Conservation (phyloP, 1,284 basidiomycete species). For the Ceratobasidium sp. region DNA sequence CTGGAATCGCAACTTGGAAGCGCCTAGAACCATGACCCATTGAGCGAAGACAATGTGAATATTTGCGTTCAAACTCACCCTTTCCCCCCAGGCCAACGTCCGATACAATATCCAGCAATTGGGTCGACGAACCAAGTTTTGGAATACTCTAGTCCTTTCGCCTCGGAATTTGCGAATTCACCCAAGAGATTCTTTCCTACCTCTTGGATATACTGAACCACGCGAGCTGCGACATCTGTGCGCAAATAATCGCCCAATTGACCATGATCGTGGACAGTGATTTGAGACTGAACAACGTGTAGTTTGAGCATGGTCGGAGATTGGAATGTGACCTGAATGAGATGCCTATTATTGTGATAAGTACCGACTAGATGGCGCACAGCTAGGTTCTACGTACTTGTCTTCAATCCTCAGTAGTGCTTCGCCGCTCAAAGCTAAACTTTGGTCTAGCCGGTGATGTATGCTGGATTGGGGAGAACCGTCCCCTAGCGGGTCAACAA, state of each 20-base stretch:
- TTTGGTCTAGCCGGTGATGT: slow-evolving; percentile 47
- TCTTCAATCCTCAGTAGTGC: slow-evolving; percentile 73
- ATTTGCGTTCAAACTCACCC: slow-evolving; percentile 1
- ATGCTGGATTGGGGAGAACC: neutral
- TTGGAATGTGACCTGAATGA: slow-evolving; percentile 73
- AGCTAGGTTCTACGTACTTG: slow-evolving; percentile 57
- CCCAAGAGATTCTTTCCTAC: slow-evolving; percentile 11
- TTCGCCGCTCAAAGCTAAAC: slow-evolving; percentile 67
- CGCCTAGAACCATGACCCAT: neutral
- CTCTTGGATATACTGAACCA: slow-evolving; percentile 33
- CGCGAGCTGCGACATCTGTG: slow-evolving; percentile 30
- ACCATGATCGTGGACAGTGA: slow-evolving; percentile 58
- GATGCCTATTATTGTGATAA: slow-evolving; percentile 61
- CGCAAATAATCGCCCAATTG: slow-evolving; percentile 35
- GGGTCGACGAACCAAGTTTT: slow-evolving; percentile 38
- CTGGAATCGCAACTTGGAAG: slow-evolving; percentile 30
- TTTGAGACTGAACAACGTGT: slow-evolving; percentile 77
- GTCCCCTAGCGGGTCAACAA: slow-evolving; percentile 19
- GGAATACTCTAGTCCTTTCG: slow-evolving; percentile 1
- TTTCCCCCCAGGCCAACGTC: slow-evolving; percentile 38
- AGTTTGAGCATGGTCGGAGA: slow-evolving; percentile 76
- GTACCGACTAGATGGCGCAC: slow-evolving; percentile 1
- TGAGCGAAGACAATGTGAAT: neutral
- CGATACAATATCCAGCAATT: slow-evolving; percentile 39
- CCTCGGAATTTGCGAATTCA: neutral